phyloP scores from a whole-genome alignment of 768 basidiomycete species.

The Holtermanniella nyarrowii region DNA sequence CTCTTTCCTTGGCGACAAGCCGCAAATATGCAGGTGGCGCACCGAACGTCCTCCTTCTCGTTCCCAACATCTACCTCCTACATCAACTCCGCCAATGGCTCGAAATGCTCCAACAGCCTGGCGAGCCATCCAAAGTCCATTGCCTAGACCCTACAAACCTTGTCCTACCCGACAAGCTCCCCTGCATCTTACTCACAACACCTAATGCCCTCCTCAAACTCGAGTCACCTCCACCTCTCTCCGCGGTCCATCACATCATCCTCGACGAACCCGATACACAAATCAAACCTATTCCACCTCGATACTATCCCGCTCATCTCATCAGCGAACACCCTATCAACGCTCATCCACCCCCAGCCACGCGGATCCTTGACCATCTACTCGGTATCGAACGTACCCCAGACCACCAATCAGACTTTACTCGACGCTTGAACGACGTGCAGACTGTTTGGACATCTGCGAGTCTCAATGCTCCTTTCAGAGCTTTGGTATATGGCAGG shows the following conservation, averaged over 20 bases:
- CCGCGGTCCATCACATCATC: conserved; percentile 2
- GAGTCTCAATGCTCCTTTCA: conserved; percentile 5
- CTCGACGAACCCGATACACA: conserved; percentile 11
- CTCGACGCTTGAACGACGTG: conserved; percentile 1
- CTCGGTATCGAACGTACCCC: conserved; percentile 1
- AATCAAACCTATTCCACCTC: conserved; percentile 6
- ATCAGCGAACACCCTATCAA: conserved; percentile 1
- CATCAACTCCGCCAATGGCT: conserved; percentile 6
- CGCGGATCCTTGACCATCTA: conserved; percentile 2
- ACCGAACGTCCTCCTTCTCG: conserved; percentile 2
- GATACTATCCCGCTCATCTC: conserved; percentile 2
- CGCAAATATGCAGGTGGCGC: not conserved
- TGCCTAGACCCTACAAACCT: not conserved
- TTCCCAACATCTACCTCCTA: conserved; percentile 9
- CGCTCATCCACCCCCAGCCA: conserved; percentile 10
- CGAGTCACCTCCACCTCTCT: not conserved
- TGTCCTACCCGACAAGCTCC: conserved; percentile 2
- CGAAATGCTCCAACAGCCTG: not conserved
- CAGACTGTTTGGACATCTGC: conserved; percentile 11
- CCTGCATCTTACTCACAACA: conserved; percentile 6
- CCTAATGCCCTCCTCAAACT: conserved; percentile 1
- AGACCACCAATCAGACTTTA: conserved; percentile 1
- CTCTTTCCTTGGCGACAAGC: not conserved
- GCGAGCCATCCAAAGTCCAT: not conserved
- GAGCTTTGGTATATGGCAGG: conserved; percentile 4